Evolutionary conservation across 345 rosid genomes (phyloP).

Genomic region (Lepidium sativum): DNA sequence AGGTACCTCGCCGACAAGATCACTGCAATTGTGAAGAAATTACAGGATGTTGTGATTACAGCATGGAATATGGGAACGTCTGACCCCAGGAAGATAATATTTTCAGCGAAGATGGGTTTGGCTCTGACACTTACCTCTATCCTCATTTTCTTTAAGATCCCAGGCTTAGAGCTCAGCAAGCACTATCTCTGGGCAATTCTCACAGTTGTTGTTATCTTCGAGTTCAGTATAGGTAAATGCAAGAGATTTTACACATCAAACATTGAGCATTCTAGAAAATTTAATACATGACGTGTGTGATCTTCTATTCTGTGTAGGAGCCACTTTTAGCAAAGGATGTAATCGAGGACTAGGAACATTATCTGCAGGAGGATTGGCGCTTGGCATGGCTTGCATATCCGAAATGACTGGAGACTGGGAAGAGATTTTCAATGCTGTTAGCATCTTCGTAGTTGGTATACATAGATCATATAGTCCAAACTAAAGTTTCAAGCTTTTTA

Average conservation of each 20-base stretch:
- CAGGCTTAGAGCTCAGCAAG: constrained; percentile 42
- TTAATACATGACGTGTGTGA: not conserved
- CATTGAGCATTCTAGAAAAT: not conserved
- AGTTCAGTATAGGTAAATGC: constrained; percentile 68
- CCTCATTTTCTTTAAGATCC: constrained; percentile 55
- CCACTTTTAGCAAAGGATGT: constrained; percentile 83
- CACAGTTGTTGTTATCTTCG: constrained; percentile 75
- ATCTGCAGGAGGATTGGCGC: constrained; percentile 82
- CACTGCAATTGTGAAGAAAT: constrained; percentile 4
- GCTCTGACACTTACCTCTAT: constrained; percentile 60
- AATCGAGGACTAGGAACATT: constrained; percentile 80
- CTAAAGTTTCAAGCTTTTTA: not conserved
- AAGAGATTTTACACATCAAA: not conserved
- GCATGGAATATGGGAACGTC: constrained; percentile 59
- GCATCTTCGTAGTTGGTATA: constrained; percentile 64
- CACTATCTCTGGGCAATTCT: constrained; percentile 87
- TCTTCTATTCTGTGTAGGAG: constrained; percentile 41
- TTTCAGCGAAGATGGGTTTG: constrained; percentile 73
- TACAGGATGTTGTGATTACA: constrained; percentile 21
- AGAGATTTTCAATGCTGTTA: constrained; percentile 48
- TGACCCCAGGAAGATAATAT: constrained; percentile 76
- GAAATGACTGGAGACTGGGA: constrained; percentile 53
- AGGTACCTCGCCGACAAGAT: constrained; percentile 23
- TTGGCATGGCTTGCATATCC: constrained; percentile 63
- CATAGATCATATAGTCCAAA: not conserved